Conservation (phyloP, 2,329 filamentous ascomycete species). For the Dactylellina parvicollis region DNA sequence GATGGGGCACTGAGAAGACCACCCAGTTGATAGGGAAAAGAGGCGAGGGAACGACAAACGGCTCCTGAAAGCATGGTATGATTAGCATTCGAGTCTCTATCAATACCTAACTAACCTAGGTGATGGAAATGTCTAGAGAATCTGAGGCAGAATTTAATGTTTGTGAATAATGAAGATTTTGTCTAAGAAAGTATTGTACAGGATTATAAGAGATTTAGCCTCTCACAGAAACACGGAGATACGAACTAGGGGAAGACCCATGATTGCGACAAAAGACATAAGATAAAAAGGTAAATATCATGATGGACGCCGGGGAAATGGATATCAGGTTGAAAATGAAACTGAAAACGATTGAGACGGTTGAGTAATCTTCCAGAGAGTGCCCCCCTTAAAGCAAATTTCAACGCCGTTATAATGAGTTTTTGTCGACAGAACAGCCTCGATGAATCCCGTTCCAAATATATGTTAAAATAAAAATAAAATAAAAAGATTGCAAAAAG, state of each 20-base stretch:
- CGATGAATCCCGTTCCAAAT: slow-evolving; percentile 38
- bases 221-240: slow-evolving; percentile 9
- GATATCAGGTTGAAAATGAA: slow-evolving; percentile 29
- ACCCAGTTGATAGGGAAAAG: slow-evolving; percentile 16
- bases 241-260: slow-evolving; percentile 4
- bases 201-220: slow-evolving; percentile 35
- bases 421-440: slow-evolving; percentile 32
- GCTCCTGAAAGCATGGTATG: slow-evolving; percentile 18
- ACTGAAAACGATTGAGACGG: slow-evolving; percentile 17
- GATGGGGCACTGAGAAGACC: slow-evolving; percentile 37
- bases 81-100: no score
- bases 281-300: background rate
- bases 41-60: slow-evolving; percentile 23
- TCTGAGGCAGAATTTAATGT: no score
- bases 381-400: slow-evolving; percentile 29
- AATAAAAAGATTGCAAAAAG: slow-evolving; percentile 18
- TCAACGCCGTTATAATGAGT: slow-evolving; percentile 48
- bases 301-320: slow-evolving; percentile 47
- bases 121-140: no score
- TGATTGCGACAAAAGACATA: slow-evolving; percentile 21
- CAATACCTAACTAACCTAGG: no score
- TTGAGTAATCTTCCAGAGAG: slow-evolving; percentile 49
- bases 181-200: slow-evolving; percentile 49
- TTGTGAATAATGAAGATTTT: slow-evolving; percentile 13
- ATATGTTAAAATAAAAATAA: slow-evolving; percentile 7